Evolutionary conservation across 768 basidiomycete species (phyloP), one percentile per base, ranked within the genome.

Genomic region (Mycena sanguinolenta): DNA sequence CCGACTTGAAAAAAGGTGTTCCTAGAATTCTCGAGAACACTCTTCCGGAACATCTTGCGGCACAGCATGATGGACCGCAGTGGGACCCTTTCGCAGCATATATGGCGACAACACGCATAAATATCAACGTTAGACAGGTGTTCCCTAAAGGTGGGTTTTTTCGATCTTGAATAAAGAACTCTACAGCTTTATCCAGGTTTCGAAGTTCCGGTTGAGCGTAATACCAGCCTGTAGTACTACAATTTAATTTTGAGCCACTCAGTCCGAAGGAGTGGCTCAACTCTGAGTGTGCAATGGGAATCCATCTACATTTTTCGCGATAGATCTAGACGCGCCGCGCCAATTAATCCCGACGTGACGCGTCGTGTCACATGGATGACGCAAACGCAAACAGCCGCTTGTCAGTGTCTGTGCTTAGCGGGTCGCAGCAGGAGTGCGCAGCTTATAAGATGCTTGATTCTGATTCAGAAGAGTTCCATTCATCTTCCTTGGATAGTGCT

Each of bases 91-190:
- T 90, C 74, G 86, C 82, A 65, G 83, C 86, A 32, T 96, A 95
- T 78, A 81, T 96, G 79, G 80, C 76, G 53, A 86, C 86, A 4
- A 87, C 92, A 2, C 85, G 97, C 67, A 93, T 99, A 76, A 98
- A 98, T 77, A 85, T 98, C 65, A 98, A 98, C 74, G 95, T 95
- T 10, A 85, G 97, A 63, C 96, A 98, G 78, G 93, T 95, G 8
- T 94, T 95, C 77, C 92, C 93, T 2, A 92, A 87, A 75, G 91
- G 88, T 39, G 16, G 10, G 39, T 39, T 14, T 38, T 14, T 14
- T 7, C 3, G 16, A 39, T 7, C 39, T 39, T 17, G 16, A 39
- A 39, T 12, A 7, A 14, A 7, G 16, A 39, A 39, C 13, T 39
- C 39, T 39, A 39, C 39, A 39, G 16, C 39, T 14, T 17, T 34